These are phyloP conservation scores for Vigna nakashimae DNA, from an alignment of 306 rosid species.

Conservation along the genomic window DNA sequence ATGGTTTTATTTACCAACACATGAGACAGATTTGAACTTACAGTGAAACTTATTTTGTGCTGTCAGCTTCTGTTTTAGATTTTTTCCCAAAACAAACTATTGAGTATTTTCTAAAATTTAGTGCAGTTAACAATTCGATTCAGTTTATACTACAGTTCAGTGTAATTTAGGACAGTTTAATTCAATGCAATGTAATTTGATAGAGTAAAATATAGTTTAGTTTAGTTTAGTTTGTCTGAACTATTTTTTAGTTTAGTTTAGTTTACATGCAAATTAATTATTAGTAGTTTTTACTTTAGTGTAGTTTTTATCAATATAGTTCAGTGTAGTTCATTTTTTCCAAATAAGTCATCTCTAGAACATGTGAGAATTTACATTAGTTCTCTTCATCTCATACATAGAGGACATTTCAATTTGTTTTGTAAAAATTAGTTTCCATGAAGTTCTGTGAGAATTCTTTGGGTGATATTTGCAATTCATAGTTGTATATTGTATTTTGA, in stretches of 20 bases:
- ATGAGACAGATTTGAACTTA: slow-evolving; percentile 85
- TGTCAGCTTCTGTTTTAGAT: too few relatives aligned
- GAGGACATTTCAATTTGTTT: neutral
- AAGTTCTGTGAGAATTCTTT: slow-evolving; percentile 20
- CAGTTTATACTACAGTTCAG: too few relatives aligned
- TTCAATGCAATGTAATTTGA: too few relatives aligned
- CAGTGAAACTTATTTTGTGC: too few relatives aligned
- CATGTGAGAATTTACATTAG: slow-evolving; percentile 57
- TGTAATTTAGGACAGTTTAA: too few relatives aligned
- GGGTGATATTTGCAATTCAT: slow-evolving; percentile 1
- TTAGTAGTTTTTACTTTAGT: neutral
- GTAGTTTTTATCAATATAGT: too few relatives aligned
- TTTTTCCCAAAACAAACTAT: too few relatives aligned
- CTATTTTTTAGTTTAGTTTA: slow-evolving; percentile 28
- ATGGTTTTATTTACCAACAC: slow-evolving; percentile 78
- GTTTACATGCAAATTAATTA: too few relatives aligned
- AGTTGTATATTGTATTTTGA: neutral
- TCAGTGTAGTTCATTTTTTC: too few relatives aligned
- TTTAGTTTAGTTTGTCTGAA: slow-evolving; percentile 55
- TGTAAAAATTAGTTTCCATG: neutral
- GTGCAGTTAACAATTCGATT: too few relatives aligned
- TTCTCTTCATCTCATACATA: neutral
- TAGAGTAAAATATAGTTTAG: slow-evolving; percentile 60
- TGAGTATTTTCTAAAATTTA: too few relatives aligned
- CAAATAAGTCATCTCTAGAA: slow-evolving; percentile 48